phyloP scores from a whole-genome alignment of 352 stramenopile species.

The Phytophthora kernoviae region DNA sequence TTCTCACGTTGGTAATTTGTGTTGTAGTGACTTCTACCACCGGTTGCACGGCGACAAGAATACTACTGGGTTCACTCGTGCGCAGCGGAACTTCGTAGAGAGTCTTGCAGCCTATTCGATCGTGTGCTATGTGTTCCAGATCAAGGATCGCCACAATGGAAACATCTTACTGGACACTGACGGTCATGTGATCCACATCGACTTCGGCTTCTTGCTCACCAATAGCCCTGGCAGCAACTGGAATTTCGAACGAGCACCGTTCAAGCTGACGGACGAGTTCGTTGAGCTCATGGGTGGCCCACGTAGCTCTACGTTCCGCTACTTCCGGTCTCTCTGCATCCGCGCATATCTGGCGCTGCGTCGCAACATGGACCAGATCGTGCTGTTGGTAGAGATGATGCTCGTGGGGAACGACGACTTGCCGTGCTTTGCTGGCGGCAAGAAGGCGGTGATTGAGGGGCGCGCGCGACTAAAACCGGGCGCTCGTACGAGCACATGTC shows the following conservation, averaged over 20 bases:
- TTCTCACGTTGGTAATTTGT: slow-evolving; percentile 21
- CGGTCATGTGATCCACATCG: slow-evolving; percentile 98
- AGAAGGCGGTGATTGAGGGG: slow-evolving; percentile 76
- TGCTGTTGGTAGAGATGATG: slow-evolving; percentile 97
- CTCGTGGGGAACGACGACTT: slow-evolving; percentile 86
- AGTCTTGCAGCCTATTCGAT: slow-evolving; percentile 97
- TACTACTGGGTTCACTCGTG: slow-evolving; percentile 76
- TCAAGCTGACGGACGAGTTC: slow-evolving; percentile 97
- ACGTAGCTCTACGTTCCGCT: slow-evolving; percentile 91
- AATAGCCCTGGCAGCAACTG: slow-evolving; percentile 95
- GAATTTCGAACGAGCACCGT: slow-evolving; percentile 96
- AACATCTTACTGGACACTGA: slow-evolving; percentile 98
- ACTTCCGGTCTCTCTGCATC: slow-evolving; percentile 96
- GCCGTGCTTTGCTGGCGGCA: slow-evolving; percentile 87
- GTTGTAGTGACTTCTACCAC: slow-evolving; percentile 91
- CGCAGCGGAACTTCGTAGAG: slow-evolving; percentile 89
- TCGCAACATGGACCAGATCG: slow-evolving; percentile 95
- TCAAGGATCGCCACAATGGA: slow-evolving; percentile 99
- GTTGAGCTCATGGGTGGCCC: slow-evolving; percentile 95
- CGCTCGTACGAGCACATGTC: slow-evolving; percentile 78
- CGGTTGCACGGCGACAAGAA: slow-evolving; percentile 90
- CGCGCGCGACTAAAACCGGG: slow-evolving; percentile 76
- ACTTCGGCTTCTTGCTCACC: slow-evolving; percentile 98
- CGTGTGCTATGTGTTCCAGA: slow-evolving; percentile 97
- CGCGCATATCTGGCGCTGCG: slow-evolving; percentile 94